These are phyloP conservation scores for Phytophthora sp. DNA, from an alignment of 352 stramenopile species.

Conservation along the genomic window DNA sequence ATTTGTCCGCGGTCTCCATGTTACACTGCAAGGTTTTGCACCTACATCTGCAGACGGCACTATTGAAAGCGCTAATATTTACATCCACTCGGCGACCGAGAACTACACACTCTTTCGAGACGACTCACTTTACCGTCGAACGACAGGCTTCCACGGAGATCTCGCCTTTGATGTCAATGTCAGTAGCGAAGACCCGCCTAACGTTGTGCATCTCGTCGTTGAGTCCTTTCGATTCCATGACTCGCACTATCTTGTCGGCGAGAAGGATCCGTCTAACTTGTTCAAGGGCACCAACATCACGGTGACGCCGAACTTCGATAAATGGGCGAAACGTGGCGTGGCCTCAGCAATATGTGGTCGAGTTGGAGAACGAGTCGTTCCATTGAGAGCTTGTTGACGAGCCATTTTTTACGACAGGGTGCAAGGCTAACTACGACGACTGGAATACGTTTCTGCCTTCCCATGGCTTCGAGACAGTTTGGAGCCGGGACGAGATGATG, in stretches of 20 bases:
- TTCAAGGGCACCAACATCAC: slow-evolving; percentile 33
- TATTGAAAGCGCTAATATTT: slow-evolving; percentile 10
- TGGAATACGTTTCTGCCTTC: slow-evolving; percentile 47
- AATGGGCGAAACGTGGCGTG: slow-evolving; percentile 54
- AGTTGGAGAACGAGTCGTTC: slow-evolving; percentile 58
- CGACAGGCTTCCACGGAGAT: slow-evolving; percentile 47
- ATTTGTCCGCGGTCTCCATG: slow-evolving; percentile 21
- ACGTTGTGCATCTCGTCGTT: slow-evolving; percentile 57
- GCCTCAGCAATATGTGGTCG: slow-evolving; percentile 47
- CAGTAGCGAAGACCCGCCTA: slow-evolving; percentile 37
- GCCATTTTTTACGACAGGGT: slow-evolving; percentile 46
- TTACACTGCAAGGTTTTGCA: slow-evolving; percentile 26
- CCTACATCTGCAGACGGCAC: slow-evolving; percentile 15
- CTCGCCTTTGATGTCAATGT: slow-evolving; percentile 54
- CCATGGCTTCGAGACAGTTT: slow-evolving; percentile 54
- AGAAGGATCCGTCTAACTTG: slow-evolving; percentile 42
- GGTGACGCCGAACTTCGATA: slow-evolving; percentile 56
- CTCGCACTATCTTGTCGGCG: slow-evolving; percentile 55
- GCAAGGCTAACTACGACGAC: slow-evolving; percentile 42
- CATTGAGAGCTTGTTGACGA: slow-evolving; percentile 53
- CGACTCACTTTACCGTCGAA: slow-evolving; percentile 42
- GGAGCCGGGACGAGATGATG: slow-evolving; percentile 45
- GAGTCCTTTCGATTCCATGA: slow-evolving; percentile 68
- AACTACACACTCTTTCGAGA: slow-evolving; percentile 22
- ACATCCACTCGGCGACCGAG: slow-evolving; percentile 27